Evolutionary conservation across 208 protist genomes (phyloP).

Genomic region (Naegleria fowleri): DNA sequence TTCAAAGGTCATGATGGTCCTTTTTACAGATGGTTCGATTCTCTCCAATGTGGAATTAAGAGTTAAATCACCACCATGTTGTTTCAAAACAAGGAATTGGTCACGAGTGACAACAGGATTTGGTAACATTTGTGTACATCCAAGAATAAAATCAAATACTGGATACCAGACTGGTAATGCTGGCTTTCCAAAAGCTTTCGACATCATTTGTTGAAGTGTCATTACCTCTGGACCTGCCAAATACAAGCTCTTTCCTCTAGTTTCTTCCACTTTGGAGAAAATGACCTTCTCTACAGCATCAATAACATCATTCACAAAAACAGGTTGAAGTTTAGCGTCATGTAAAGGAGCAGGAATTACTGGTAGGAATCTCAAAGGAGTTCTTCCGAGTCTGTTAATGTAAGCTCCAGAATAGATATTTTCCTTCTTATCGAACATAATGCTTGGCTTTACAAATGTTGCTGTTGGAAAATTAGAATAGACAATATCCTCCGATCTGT

Average conservation of each 20-base stretch:
- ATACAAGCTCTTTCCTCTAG: constrained; percentile 6
- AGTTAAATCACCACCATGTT: not conserved
- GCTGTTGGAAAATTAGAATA: not conserved
- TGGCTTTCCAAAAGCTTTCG: not conserved
- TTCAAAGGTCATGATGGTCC: not conserved
- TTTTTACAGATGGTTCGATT: not conserved
- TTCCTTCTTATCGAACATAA: not conserved
- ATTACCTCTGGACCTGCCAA: not conserved
- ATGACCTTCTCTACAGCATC: not conserved
- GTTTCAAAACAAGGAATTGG: not conserved
- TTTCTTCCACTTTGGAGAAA: not conserved
- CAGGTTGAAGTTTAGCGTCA: not conserved
- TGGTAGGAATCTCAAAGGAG: not conserved
- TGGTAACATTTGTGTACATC: constrained; percentile 12
- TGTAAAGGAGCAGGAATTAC: not conserved
- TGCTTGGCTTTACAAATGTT: not conserved
- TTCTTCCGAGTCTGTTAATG: not conserved
- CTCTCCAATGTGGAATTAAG: not conserved
- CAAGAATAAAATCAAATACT: not conserved
- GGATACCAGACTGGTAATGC: not conserved
- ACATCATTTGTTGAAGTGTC: not conserved
- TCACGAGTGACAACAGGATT: not conserved
- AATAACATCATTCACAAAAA: constrained; percentile 18
- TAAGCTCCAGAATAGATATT: not conserved
- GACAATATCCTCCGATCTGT: constrained; percentile 19